Conservation (phyloP, 805 yeast genomes). For the Wickerhamiella galacta region DNA sequence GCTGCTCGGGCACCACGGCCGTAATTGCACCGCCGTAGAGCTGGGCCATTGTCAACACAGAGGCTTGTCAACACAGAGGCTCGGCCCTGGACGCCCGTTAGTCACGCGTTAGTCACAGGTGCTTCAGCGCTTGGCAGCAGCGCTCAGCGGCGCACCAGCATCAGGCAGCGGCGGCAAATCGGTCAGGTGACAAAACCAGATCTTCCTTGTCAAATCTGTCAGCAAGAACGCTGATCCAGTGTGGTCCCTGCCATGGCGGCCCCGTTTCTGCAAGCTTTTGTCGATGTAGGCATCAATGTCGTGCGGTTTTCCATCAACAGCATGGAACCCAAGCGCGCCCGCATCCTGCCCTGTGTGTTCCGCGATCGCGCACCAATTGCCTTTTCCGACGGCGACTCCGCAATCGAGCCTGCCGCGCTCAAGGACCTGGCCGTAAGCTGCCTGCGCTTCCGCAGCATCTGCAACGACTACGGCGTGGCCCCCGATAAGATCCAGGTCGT, state of each 20-base stretch:
- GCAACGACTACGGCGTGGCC: slow-evolving; percentile 59
- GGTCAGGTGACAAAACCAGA: too few species aligned
- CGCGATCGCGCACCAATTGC: slow-evolving; percentile 61
- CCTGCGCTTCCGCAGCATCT: slow-evolving; percentile 49
- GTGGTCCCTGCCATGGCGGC: neutral
- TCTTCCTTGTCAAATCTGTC: too few species aligned
- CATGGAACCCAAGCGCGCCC: slow-evolving; percentile 48
- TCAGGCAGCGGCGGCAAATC: too few species aligned
- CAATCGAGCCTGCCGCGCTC: slow-evolving; percentile 28
- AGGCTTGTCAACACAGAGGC: too few species aligned
- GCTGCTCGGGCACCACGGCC: slow-evolving; percentile 38
- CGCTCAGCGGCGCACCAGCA: too few species aligned
- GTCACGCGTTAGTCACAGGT: too few species aligned
- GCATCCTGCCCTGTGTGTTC: slow-evolving; percentile 63
- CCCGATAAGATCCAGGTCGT: slow-evolving; percentile 40
- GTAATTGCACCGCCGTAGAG: slow-evolving; percentile 76
- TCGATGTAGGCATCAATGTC: slow-evolving; percentile 66
- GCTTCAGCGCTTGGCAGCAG: too few species aligned
- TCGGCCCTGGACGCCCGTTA: too few species aligned
- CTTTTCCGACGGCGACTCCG: slow-evolving; percentile 25
- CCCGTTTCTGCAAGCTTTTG: slow-evolving; percentile 22
- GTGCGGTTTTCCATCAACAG: slow-evolving; percentile 58
- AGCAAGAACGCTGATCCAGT: too few species aligned
- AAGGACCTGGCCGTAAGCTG: slow-evolving; percentile 44
- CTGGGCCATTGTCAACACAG: slow-evolving; percentile 9